These are phyloP conservation scores for Neopestalotiopsis clavispora DNA, from an alignment of 2,329 filamentous ascomycete species.

Conservation along the genomic window DNA sequence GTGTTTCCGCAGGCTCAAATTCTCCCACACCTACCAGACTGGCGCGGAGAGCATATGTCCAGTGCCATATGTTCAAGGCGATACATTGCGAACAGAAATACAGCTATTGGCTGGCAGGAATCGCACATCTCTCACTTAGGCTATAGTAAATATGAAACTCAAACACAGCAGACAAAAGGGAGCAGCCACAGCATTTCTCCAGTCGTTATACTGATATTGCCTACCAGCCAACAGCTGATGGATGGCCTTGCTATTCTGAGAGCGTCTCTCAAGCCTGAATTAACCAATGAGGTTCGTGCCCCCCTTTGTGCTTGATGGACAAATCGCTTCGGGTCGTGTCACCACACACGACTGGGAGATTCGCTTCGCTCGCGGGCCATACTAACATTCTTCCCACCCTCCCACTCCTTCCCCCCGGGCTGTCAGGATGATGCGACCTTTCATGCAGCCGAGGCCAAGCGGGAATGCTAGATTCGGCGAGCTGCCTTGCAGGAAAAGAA, in stretches of 20 bases:
- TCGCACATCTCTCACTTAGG: neutral
- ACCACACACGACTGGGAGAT: neutral
- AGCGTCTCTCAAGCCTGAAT: no score
- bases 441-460: neutral
- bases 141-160: neutral
- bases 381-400: neutral
- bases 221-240: neutral
- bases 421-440: neutral
- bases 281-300: no score
- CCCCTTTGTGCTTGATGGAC: no score
- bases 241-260: no score
- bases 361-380: neutral
- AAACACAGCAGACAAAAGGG: neutral
- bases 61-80: neutral
- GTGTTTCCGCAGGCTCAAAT: neutral
- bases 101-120: neutral
- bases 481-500: neutral
- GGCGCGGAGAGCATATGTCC: neutral
- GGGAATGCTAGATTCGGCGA: slow-evolving; percentile 16
- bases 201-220: no score
- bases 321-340: neutral
- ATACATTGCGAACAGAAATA: neutral
- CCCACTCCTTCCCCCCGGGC: neutral
- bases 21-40: neutral
- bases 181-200: neutral